phyloP scores from a whole-genome alignment of 768 basidiomycete genomes.

The Sporobolomyces phaffii region DNA sequence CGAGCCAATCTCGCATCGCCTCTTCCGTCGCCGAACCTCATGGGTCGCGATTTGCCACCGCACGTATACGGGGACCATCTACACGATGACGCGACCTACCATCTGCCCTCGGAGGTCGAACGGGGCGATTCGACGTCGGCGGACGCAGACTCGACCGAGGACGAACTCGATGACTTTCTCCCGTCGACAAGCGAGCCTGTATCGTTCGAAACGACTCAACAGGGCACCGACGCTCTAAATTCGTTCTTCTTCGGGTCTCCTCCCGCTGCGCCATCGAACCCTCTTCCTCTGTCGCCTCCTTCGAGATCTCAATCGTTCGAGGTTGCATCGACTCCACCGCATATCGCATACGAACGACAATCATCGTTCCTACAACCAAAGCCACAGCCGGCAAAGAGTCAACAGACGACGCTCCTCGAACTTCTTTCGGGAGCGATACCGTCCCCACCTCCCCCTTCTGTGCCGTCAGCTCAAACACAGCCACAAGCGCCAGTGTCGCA shows the following conservation, averaged over 20 bases:
- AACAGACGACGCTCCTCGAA: constrained; percentile 26
- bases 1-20: background rate
- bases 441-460: constrained; percentile 9
- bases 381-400: constrained; percentile 13
- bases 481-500: background rate
- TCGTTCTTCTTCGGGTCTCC: constrained; percentile 40
- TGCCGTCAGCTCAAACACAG: background rate
- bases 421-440: constrained; percentile 15
- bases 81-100: constrained; percentile 16
- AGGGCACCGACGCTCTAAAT: constrained; percentile 34
- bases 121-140: constrained; percentile 18
- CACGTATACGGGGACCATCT: background rate
- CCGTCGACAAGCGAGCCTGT: background rate
- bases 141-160: constrained; percentile 24
- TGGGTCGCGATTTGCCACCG: background rate
- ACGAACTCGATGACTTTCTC: constrained; percentile 1
- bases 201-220: constrained; percentile 24
- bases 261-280: background rate
- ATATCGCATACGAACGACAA: constrained; percentile 32
- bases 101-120: constrained; percentile 26
- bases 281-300: background rate
- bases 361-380: constrained; percentile 32
- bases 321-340: constrained; percentile 24
- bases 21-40: background rate
- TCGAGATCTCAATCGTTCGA: constrained; percentile 10